Percentiles rank a stretch among this genome's conserved stretches.
phyloP scores from a whole-genome alignment of 345 rosid species.

The Citropsis articulata region DNA sequence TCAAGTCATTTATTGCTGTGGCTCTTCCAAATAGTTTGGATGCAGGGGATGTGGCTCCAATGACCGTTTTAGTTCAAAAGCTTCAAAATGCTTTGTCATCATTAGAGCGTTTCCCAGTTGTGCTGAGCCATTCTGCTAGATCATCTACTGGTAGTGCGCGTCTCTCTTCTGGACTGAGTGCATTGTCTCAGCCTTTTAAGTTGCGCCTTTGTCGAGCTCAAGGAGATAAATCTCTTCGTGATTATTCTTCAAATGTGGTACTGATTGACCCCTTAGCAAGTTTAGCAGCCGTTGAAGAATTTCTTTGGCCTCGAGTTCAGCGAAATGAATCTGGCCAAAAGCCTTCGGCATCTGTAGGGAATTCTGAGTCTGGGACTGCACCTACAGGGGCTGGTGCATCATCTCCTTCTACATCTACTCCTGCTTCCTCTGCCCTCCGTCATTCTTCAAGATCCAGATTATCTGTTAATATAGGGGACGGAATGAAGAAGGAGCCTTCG shows the following conservation, averaged over 20 bases:
- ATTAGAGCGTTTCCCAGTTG: conserved; percentile 94
- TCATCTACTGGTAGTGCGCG: conserved; percentile 88
- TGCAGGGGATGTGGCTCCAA: conserved; percentile 50
- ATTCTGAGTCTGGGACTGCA: conserved; percentile 59
- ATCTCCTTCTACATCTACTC: conserved; percentile 75
- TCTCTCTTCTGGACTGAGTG: conserved; percentile 93
- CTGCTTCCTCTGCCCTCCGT: conserved; percentile 63
- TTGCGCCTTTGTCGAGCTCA: conserved; percentile 90
- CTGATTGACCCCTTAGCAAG: conserved; percentile 97
- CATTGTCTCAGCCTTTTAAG: conserved; percentile 92
- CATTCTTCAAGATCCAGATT: conserved; percentile 85
- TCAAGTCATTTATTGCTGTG: conserved; percentile 65
- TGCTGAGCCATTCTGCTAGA: conserved; percentile 88
- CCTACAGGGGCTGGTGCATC: conserved; percentile 71
- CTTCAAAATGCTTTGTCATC: conserved; percentile 96
- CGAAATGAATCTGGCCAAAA: conserved; percentile 83
- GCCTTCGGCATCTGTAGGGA: conserved; percentile 57
- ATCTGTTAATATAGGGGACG: conserved; percentile 74
- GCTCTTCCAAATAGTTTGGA: conserved; percentile 66
- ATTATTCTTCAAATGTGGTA: conserved; percentile 94
- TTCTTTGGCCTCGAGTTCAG: conserved; percentile 97
- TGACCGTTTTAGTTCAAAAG: conserved; percentile 90
- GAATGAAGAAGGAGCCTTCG: conserved; percentile 53
- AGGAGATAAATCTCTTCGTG: conserved; percentile 90
- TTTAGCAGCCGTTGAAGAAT: conserved; percentile 93